Evolutionary conservation across 805 yeast species (phyloP).

Genomic region (Candida hungchunana): DNA sequence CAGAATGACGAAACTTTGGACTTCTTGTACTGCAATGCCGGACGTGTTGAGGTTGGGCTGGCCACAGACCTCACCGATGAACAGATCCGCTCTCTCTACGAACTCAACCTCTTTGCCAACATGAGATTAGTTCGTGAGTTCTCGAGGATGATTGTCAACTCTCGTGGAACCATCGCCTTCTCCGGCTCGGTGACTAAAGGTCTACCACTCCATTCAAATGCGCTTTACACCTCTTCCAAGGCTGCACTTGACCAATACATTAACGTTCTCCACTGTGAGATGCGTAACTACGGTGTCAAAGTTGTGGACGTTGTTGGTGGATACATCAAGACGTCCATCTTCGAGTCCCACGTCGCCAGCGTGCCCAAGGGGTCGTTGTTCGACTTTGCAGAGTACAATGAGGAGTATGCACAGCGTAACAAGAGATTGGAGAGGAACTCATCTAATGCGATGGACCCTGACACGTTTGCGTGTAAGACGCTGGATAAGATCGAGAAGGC

Average conservation of each 20-base stretch:
- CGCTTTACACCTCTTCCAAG: constrained; percentile 37
- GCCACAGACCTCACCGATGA: constrained; percentile 33
- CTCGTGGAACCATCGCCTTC: constrained; percentile 37
- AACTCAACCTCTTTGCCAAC: constrained; percentile 38
- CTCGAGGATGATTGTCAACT: constrained; percentile 30
- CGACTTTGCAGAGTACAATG: constrained; percentile 19
- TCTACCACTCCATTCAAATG: constrained; percentile 35
- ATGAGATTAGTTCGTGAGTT: constrained; percentile 37
- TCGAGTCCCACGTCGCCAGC: constrained; percentile 7
- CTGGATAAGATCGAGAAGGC: constrained; percentile 32
- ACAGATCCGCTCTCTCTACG: constrained; percentile 20
- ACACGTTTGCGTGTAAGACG: constrained; percentile 36
- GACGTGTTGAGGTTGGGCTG: constrained; percentile 27
- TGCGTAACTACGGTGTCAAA: constrained; percentile 37
- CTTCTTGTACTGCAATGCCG: constrained; percentile 41
- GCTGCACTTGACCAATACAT: constrained; percentile 42
- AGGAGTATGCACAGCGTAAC: constrained; percentile 10
- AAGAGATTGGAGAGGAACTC: constrained; percentile 6
- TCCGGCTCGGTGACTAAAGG: constrained; percentile 37
- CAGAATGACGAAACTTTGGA: constrained; percentile 32
- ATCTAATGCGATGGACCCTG: constrained; percentile 29
- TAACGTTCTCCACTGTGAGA: constrained; percentile 32
- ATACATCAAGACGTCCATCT: constrained; percentile 35
- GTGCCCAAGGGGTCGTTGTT: constrained; percentile 20
- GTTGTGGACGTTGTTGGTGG: constrained; percentile 41